Base-by-base conservation (phyloP, 805 yeast species). In the Candida caryicola region DNA sequence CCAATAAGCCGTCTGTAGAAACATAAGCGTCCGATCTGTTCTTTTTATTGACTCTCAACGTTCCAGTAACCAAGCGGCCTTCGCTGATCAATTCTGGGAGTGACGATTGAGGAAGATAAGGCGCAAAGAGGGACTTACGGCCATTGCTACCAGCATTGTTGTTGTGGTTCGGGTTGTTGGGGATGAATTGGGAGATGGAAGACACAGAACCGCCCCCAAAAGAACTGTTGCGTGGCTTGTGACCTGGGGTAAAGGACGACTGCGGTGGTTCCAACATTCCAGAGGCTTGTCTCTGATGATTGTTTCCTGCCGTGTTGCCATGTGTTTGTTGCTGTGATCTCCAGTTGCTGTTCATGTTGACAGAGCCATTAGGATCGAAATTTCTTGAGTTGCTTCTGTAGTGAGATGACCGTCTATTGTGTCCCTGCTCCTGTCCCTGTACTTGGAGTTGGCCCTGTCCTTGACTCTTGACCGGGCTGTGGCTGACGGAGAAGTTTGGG, bases 21-120 rank as follows among this genome's bases (percentile, higher is more conserved):
- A 93, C 98, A 64, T 95, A 93, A 0, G 99, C 99, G 64, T 93
- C 98, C 1, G 96, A 88, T 52, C 99, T 76, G 60, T 93, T 93
- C 63, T 93, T 93, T 63, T 89, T 90, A 66, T 93, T 93, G 31
- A 93, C 99, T 48, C 99, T 77, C 52, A 93, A 70, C 18, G 83
- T 84, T 51, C 99, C 99, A 3, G 95, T 82, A 5, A 93, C 98
- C 37, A 93, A 71, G 46, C 89, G 78, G 15, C 98, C 98, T 46
- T 91, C 96, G 46, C 79, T 77, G 31, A 93, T 82, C 43, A 93
- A 70, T 17, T 82, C 95, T 2, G 98, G 98, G 33, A 93, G 77
- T 2, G 95, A 81, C 3, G 89, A 83, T 57, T 93, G 99, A 3
- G 98, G 96, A 36, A 93, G 73, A 57, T 93, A 93, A 4, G 99